Percentiles rank a stretch among this genome's conserved stretches.
These are phyloP conservation scores for Aureobasidium uvarum DNA, from an alignment of 2,329 filamentous ascomycete species.

Conservation along the genomic window DNA sequence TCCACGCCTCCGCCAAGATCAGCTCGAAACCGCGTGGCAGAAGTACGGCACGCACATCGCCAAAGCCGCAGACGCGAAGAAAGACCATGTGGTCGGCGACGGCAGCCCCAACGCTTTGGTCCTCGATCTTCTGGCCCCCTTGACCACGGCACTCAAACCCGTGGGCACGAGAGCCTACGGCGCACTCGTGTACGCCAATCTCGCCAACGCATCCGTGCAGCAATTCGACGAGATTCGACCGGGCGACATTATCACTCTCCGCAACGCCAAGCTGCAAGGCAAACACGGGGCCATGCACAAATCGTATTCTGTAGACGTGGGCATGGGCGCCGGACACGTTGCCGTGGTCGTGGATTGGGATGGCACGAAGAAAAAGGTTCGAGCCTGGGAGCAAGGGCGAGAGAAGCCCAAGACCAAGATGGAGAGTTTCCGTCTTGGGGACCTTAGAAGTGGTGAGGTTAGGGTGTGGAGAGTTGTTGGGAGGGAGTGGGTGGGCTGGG, in stretches of 20 bases:
- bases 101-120: slow-evolving; percentile 76
- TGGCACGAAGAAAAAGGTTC: slow-evolving; percentile 95
- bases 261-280: slow-evolving; percentile 91
- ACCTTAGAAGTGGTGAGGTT: slow-evolving; percentile 88
- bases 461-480: slow-evolving; percentile 97
- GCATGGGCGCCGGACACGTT: slow-evolving; percentile 72
- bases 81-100: slow-evolving; percentile 79
- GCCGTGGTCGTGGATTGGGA: slow-evolving; percentile 95
- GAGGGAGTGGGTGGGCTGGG: slow-evolving; percentile 89
- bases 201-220: slow-evolving; percentile 88
- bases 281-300: slow-evolving; percentile 94
- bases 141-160: slow-evolving; percentile 71
- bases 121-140: slow-evolving; percentile 69
- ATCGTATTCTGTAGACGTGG: slow-evolving; percentile 86
- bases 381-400: slow-evolving; percentile 91
- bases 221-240: slow-evolving; percentile 90
- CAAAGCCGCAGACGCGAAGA: slow-evolving; percentile 66
- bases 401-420: slow-evolving; percentile 92
- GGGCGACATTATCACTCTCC: slow-evolving; percentile 88
- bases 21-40: slow-evolving; percentile 82
- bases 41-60: slow-evolving; percentile 77
- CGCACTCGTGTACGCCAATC: slow-evolving; percentile 87
- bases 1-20: slow-evolving; percentile 78
- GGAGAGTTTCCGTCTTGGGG: slow-evolving; percentile 91
- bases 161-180: slow-evolving; percentile 89